These are phyloP conservation scores for Scytalidium lignicola DNA, from an alignment of 2,329 filamentous ascomycete species.

Conservation along the genomic window DNA sequence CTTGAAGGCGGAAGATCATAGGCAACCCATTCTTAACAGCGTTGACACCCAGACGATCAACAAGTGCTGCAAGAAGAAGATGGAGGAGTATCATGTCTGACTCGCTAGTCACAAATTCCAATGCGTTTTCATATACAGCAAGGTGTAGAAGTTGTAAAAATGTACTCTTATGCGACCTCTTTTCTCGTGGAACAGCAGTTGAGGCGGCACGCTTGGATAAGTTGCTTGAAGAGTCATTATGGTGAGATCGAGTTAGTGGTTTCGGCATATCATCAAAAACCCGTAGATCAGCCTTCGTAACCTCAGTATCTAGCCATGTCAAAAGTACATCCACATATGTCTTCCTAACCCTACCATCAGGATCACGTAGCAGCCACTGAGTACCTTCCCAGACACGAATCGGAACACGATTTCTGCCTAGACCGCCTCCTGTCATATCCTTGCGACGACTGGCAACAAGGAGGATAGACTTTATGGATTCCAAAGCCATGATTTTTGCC, in stretches of 20 bases:
- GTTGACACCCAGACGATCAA: conserved; percentile 76
- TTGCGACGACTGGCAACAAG: conserved; percentile 67
- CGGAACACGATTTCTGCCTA: conserved; percentile 70
- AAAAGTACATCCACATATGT: conserved; percentile 80
- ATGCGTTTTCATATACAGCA: conserved; percentile 80
- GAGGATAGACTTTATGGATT: conserved; percentile 77
- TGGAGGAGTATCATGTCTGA: conserved; percentile 74
- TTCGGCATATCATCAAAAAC: conserved; percentile 52
- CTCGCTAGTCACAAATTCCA: conserved; percentile 68
- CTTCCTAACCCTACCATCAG: conserved; percentile 70
- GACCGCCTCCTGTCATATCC: conserved; percentile 53
- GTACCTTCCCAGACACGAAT: conserved; percentile 93
- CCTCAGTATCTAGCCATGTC: conserved; percentile 82
- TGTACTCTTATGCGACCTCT: conserved; percentile 25
- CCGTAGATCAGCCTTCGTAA: conserved; percentile 58
- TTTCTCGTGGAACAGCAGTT: conserved; percentile 49
- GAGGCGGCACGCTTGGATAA: conserved; percentile 57
- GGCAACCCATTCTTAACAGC: conserved; percentile 72
- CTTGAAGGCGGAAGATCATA: conserved; percentile 85
- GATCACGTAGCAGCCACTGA: conserved; percentile 83
- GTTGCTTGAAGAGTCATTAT: conserved; percentile 23
- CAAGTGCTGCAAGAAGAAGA: conserved; percentile 20
- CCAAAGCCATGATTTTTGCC: conserved; percentile 62
- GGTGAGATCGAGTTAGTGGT: conserved; percentile 29
- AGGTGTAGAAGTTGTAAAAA: conserved; percentile 82